Percentiles rank a stretch among this genome's conserved stretches.
Evolutionary conservation across 768 basidiomycete species (phyloP).

Genomic region (Amanita inopinata): DNA sequence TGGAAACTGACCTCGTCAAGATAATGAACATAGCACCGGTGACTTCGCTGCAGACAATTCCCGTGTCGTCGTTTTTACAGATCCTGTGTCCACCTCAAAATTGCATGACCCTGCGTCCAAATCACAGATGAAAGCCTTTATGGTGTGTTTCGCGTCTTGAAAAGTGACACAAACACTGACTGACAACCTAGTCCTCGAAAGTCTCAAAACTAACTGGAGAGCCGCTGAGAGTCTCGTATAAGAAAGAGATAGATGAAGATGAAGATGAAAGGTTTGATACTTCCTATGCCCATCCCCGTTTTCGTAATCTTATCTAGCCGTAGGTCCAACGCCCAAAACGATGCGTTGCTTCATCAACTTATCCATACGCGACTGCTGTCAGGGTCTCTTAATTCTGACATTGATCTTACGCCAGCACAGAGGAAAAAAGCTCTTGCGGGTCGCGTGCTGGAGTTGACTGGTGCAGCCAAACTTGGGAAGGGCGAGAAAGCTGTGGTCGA

Average conservation of each 20-base stretch:
- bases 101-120: slow-evolving; percentile 19
- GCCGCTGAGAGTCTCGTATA: slow-evolving; percentile 12
- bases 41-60: slow-evolving; percentile 29
- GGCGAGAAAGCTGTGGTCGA: slow-evolving; percentile 56
- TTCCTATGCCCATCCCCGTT: not conserved
- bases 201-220: slow-evolving; percentile 48
- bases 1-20: slow-evolving; percentile 13
- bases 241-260: slow-evolving; percentile 28
- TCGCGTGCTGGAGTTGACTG: slow-evolving; percentile 65
- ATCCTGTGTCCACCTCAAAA: slow-evolving; percentile 15
- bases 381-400: slow-evolving; percentile 54
- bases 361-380: slow-evolving; percentile 75
- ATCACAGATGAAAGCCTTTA: slow-evolving; percentile 56
- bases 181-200: slow-evolving; percentile 58
- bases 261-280: slow-evolving; percentile 44
- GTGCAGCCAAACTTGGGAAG: slow-evolving; percentile 60
- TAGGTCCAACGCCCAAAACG: slow-evolving; percentile 72
- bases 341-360: slow-evolving; percentile 66
- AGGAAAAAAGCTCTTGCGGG: slow-evolving; percentile 69
- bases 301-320: not conserved
- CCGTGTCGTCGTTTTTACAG: slow-evolving; percentile 49
- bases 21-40: slow-evolving; percentile 36
- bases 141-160: slow-evolving; percentile 37
- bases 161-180: slow-evolving; percentile 2
- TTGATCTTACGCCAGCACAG: slow-evolving; percentile 55